Conservation (phyloP, 306 rosid genomes). For the Amphicarpaea edgeworthii region DNA sequence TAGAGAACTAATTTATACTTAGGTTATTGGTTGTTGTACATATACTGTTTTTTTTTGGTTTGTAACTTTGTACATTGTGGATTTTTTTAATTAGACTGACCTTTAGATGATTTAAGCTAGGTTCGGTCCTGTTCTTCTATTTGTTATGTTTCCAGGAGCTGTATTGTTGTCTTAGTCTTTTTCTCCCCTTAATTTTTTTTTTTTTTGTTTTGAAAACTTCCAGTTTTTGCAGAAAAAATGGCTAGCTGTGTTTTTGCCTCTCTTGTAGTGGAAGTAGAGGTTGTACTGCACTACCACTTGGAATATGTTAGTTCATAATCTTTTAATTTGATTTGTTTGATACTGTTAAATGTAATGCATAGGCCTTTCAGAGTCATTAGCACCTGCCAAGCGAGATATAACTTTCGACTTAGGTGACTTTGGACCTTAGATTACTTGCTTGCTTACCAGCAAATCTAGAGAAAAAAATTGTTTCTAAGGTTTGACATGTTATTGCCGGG, state of each 20-base stretch:
- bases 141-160: conserved; percentile 44
- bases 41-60: conserved; percentile 47
- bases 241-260: conserved; percentile 33
- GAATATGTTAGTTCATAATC: conserved; percentile 21
- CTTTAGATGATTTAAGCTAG: conserved; percentile 55
- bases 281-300: background rate
- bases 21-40: conserved; percentile 49
- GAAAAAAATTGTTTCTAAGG: background rate
- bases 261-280: conserved; percentile 34
- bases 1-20: conserved; percentile 43
- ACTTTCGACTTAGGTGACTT: background rate
- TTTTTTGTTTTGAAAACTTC: conserved; percentile 43
- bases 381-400: background rate
- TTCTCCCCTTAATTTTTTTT: conserved; percentile 17
- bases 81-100: conserved; percentile 52
- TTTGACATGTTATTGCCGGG: background rate
- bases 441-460: background rate
- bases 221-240: conserved; percentile 36
- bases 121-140: conserved; percentile 39
- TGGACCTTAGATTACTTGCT: conserved; percentile 33
- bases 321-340: background rate
- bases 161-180: conserved; percentile 53
- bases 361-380: background rate
- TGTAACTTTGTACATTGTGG: conserved; percentile 67
- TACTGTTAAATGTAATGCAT: conserved; percentile 17